A percentile compares a stretch with the other conserved stretches of the same genome.
Evolutionary conservation across 2,329 filamentous ascomycete genomes (phyloP).

Genomic region (Chaetomium globosum): DNA sequence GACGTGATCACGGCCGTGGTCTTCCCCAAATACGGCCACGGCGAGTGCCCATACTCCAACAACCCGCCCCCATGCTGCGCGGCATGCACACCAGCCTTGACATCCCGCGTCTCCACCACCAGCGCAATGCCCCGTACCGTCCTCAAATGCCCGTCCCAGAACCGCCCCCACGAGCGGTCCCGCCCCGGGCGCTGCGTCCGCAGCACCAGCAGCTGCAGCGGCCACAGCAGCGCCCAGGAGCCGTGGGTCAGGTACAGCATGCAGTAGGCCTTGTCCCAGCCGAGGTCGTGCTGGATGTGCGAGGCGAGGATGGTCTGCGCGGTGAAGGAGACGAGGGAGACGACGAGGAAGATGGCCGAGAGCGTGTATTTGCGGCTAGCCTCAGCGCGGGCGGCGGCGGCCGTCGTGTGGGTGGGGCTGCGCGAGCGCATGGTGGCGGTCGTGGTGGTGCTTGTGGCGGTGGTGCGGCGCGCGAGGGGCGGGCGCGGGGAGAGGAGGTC

Average conservation of each 20-base stretch:
- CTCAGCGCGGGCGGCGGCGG: constrained; percentile 60
- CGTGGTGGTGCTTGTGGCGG: constrained; percentile 53
- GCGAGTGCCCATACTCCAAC: constrained; percentile 40
- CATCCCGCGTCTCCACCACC: constrained; percentile 81
- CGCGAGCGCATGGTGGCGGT: constrained; percentile 64
- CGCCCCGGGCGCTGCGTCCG: constrained; percentile 56
- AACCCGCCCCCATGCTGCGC: neutral
- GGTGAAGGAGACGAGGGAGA: constrained; percentile 86
- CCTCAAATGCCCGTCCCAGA: constrained; percentile 71
- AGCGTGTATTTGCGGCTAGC: constrained; percentile 84
- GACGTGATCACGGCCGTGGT: constrained; percentile 82
- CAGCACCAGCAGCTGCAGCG: constrained; percentile 76
- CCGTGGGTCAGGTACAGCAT: constrained; percentile 99
- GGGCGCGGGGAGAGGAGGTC: neutral
- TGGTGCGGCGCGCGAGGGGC: constrained; percentile 50
- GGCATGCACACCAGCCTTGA: constrained; percentile 53
- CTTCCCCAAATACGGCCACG: constrained; percentile 70
- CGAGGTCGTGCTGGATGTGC: constrained; percentile 87
- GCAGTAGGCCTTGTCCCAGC: constrained; percentile 98
- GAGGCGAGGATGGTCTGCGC: constrained; percentile 94
- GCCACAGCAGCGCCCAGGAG: constrained; percentile 90
- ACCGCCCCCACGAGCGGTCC: constrained; percentile 75
- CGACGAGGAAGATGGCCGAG: constrained; percentile 77
- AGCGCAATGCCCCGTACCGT: constrained; percentile 60
- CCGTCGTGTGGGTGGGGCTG: constrained; percentile 65